A percentile compares a stretch with the other conserved stretches of the same genome.
phyloP scores from a whole-genome alignment of 169 alveolate species.

The Miamiensis avidus region DNA sequence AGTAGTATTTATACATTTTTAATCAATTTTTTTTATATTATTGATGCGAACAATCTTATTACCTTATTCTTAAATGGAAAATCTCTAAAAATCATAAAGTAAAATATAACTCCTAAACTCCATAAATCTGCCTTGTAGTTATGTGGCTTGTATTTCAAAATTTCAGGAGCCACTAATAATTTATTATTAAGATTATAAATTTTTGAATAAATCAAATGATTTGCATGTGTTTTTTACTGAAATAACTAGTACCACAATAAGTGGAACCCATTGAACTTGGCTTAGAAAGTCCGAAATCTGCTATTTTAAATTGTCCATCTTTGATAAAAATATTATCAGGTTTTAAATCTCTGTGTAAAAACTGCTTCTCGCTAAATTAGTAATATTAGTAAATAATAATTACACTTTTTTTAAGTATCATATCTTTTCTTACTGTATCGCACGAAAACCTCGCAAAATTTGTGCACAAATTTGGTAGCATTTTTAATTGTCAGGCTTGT shows the following conservation, averaged over 20 bases:
- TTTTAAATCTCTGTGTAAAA: constrained; percentile 47
- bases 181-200: too few relatives aligned
- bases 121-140: constrained; percentile 47
- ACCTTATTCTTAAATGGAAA: constrained; percentile 36
- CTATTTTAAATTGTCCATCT: constrained; percentile 38
- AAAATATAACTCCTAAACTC: constrained; percentile 50
- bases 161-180: constrained; percentile 48
- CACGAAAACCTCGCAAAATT: constrained; percentile 33
- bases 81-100: constrained; percentile 37
- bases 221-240: neutral
- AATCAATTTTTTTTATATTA: too few relatives aligned
- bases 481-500: constrained; percentile 37
- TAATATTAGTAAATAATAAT: too few relatives aligned
- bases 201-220: neutral
- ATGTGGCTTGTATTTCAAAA: constrained; percentile 25
- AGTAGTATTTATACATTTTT: too few relatives aligned
- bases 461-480: constrained; percentile 19
- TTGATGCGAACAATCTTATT: too few relatives aligned
- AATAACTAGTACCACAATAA: constrained; percentile 47
- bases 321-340: constrained; percentile 36
- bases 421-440: constrained; percentile 1
- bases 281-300: constrained; percentile 48
- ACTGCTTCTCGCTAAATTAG: constrained; percentile 4
- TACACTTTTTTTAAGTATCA: neutral
- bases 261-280: constrained; percentile 10